These are phyloP conservation scores for Erodium maritimum DNA, from an alignment of 345 rosid genomes.

Conservation along the genomic window DNA sequence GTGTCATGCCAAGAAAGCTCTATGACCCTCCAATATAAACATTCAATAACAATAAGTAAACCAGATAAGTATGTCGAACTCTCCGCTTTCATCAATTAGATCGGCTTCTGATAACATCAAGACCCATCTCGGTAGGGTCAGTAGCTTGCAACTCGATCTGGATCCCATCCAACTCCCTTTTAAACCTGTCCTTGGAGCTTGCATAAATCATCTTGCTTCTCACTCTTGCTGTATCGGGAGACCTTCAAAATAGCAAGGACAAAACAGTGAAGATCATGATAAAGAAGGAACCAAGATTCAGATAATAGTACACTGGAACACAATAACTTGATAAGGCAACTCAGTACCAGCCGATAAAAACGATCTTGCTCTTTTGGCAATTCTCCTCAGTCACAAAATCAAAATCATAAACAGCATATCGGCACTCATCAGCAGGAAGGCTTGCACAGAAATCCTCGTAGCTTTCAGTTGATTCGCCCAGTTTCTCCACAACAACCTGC, in stretches of 20 bases:
- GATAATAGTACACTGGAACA: not conserved
- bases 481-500: constrained; percentile 60
- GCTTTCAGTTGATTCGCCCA: constrained; percentile 44
- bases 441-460: constrained; percentile 46
- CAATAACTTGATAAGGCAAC: not conserved
- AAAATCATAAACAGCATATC: constrained; percentile 60
- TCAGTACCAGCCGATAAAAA: constrained; percentile 54
- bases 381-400: constrained; percentile 56
- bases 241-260: constrained; percentile 23
- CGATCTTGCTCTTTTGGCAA: constrained; percentile 55
- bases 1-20: too few relatives aligned
- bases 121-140: constrained; percentile 65
- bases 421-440: constrained; percentile 57
- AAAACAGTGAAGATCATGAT: not conserved
- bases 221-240: constrained; percentile 47
- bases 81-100: constrained; percentile 14
- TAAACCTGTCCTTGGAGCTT: constrained; percentile 60
- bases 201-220: constrained; percentile 73
- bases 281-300: not conserved
- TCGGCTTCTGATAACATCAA: constrained; percentile 57
- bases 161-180: constrained; percentile 54
- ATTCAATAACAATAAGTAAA: not conserved
- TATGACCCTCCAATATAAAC: not conserved
- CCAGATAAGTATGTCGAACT: not conserved
- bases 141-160: constrained; percentile 64